Evolutionary conservation across 306 rosid genomes (phyloP).

Genomic region (Cicer chorassanicum): DNA sequence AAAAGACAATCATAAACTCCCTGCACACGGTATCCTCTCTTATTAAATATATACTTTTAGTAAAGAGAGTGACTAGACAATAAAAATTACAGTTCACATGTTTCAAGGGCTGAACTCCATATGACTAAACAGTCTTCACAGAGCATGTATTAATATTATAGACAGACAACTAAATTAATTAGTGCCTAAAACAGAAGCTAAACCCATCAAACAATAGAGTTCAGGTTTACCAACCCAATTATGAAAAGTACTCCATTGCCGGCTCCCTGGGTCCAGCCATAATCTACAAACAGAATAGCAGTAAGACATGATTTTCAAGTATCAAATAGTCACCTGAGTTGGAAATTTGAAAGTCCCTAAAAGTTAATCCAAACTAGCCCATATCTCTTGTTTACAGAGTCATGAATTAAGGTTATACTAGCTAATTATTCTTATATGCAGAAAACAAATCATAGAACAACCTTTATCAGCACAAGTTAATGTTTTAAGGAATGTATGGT

Average conservation of each 20-base stretch:
- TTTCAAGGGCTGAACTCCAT: too few species aligned
- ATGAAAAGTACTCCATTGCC: not conserved
- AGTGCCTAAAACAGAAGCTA: not conserved
- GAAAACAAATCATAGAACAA: not conserved
- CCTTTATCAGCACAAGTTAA: not conserved
- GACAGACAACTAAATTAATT: not conserved
- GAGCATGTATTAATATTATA: too few species aligned
- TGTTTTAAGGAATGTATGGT: conserved; percentile 2
- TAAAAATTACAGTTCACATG: too few species aligned
- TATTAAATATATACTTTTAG: too few species aligned
- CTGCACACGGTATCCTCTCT: too few species aligned
- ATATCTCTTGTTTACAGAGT: not conserved
- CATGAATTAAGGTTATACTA: not conserved
- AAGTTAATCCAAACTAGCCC: not conserved
- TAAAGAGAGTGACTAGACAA: too few species aligned
- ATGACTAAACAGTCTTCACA: too few species aligned
- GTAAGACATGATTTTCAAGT: conserved; percentile 6
- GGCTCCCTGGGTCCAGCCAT: not conserved
- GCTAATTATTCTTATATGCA: not conserved
- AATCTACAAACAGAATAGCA: not conserved
- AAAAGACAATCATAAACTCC: too few species aligned
- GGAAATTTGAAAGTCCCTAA: not conserved
- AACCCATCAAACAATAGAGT: not conserved
- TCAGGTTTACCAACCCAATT: not conserved
- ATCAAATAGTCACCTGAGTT: not conserved